A percentile compares a stretch with the other conserved stretches of the same genome.
These are phyloP conservation scores for Diaporthe velutina DNA, from an alignment of 2,329 filamentous ascomycete species.

Conservation along the genomic window DNA sequence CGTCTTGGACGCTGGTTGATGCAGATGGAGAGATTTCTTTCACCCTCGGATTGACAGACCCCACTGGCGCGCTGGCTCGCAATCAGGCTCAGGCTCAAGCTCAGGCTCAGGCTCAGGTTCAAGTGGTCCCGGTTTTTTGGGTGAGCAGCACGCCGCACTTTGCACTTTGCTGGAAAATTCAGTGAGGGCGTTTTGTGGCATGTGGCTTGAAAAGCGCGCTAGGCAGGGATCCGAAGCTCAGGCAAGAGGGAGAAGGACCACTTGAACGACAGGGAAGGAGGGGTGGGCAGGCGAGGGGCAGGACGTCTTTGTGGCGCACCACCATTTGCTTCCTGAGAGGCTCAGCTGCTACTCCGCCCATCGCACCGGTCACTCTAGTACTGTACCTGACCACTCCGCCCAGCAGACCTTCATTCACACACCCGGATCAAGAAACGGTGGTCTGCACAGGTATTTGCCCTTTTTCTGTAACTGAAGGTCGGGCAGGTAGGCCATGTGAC, in stretches of 20 bases:
- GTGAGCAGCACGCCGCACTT: slow-evolving; percentile 11
- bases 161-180: slow-evolving; percentile 35
- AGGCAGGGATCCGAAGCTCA: slow-evolving; percentile 27
- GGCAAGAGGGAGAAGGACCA: background rate
- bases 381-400: background rate
- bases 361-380: background rate
- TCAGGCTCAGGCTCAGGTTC: background rate
- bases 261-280: background rate
- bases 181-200: slow-evolving; percentile 36
- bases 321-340: background rate
- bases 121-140: slow-evolving; percentile 12
- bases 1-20: slow-evolving; percentile 31
- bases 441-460: background rate
- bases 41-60: slow-evolving; percentile 33
- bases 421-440: background rate
- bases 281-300: background rate
- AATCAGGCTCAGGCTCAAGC: slow-evolving; percentile 16
- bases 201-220: slow-evolving; percentile 37
- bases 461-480: background rate
- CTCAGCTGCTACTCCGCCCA: background rate
- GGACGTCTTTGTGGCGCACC: slow-evolving; percentile 34
- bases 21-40: slow-evolving; percentile 38
- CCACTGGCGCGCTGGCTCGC: slow-evolving; percentile 35
- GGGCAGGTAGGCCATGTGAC: background rate
- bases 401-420: background rate